Base-by-base conservation (phyloP, 805 yeast genomes). In the Myxozyma sirexii region DNA sequence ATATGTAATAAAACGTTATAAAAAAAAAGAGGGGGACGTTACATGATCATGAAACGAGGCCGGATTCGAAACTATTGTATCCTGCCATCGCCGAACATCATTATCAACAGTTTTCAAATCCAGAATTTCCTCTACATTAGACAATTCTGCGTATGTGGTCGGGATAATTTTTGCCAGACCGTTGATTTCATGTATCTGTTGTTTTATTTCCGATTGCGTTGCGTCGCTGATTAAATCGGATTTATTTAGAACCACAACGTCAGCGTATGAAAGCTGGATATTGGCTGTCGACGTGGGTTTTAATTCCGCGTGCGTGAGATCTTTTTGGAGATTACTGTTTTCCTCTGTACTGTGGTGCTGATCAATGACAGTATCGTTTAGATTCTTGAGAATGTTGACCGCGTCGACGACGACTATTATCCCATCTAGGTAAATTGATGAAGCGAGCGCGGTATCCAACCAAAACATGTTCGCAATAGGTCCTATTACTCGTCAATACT, bases 391-490 rank as follows among this genome's bases (percentile, higher is more conserved):
- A 24, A 93, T 85, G 69, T 90, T 85, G 12, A 56, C 60, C 2
- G 75, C 76, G 61, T 93, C 98, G 43, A 94, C 77, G 1, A 93
- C 97, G 0, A 97, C 88, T 13, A 94, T 81, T 4, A 93, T 90
- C 0, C 97, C 97, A 73, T 93, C 98, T 33, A 94, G 86, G 71
- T 89, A 88, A 1, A 94, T 90, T 66, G 85, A 86, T 3, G 96
- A 85, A 15, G 86, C 80, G 59, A 94, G 77, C 0, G 92, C 97
- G 24, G 89, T 93, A 72, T 94, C 99, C 31, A 92, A 79, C 99
- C 99, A 94, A 74, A 94, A 94, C 97, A 93, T 93, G 64, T 85
- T 83, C 3, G 97, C 97, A 27, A 94, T 90, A 0, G 98, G 98
- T 4, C 66, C 63, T 57, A 26, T 13, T 15, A n/a, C 12, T n/a